phyloP scores from a whole-genome alignment of 805 yeast species.

The Suhomyces sp. region DNA sequence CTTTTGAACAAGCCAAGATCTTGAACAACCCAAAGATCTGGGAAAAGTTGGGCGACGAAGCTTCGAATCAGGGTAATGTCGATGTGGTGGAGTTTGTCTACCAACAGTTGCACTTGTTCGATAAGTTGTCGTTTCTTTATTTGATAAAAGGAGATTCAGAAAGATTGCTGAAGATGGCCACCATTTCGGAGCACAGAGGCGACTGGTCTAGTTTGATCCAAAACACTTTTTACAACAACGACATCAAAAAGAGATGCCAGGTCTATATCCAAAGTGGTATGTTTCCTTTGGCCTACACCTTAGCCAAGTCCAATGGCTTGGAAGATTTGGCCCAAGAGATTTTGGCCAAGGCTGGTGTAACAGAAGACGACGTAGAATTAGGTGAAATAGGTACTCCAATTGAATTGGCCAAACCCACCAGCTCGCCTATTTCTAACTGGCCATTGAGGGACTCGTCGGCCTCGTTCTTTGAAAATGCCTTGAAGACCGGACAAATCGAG shows the following conservation, averaged over 20 bases:
- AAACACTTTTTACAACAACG: constrained; percentile 74
- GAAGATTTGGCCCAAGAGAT: constrained; percentile 71
- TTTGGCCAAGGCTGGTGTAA: constrained; percentile 65
- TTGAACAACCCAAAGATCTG: constrained; percentile 68
- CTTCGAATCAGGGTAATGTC: constrained; percentile 84
- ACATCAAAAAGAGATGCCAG: constrained; percentile 69
- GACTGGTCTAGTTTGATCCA: constrained; percentile 78
- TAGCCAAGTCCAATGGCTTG: constrained; percentile 85
- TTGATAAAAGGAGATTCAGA: constrained; percentile 75
- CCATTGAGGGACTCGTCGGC: constrained; percentile 71
- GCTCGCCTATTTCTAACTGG: constrained; percentile 61
- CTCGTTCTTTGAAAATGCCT: constrained; percentile 83
- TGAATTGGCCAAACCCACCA: constrained; percentile 47
- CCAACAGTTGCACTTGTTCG: constrained; percentile 83
- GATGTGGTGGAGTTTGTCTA: constrained; percentile 81
- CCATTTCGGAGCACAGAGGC: constrained; percentile 84
- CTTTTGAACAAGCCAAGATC: constrained; percentile 82
- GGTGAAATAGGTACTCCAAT: constrained; percentile 50
- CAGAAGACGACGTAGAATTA: constrained; percentile 58
- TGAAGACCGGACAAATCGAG: constrained; percentile 70
- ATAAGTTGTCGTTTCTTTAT: constrained; percentile 86
- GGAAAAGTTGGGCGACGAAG: constrained; percentile 82
- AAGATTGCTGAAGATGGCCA: constrained; percentile 79
- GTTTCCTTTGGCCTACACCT: constrained; percentile 85
- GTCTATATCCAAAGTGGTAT: constrained; percentile 76